Evolutionary conservation across 225 moss, liverwort and hornwort species (phyloP).

Genomic region (Polytrichum formosum): DNA sequence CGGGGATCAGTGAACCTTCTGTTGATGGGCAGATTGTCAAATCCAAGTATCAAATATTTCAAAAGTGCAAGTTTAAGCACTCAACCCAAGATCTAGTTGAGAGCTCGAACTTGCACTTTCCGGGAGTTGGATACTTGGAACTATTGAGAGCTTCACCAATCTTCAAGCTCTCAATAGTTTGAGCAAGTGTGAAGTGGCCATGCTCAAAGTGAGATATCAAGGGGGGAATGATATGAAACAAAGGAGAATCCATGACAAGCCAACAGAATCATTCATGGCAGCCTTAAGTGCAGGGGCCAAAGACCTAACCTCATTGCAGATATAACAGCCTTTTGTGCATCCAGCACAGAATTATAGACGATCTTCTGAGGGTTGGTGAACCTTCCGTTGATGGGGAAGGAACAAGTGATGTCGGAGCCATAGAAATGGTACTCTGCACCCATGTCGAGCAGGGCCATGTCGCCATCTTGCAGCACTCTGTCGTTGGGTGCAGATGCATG

Average conservation of each 20-base stretch:
- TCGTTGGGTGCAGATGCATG: conserved; percentile 93
- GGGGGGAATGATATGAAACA: too few relatives aligned
- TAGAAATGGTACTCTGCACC: conserved; percentile 93
- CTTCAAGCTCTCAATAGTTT: too few relatives aligned
- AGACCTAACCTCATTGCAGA: conserved; percentile 41
- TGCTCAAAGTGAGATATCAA: too few relatives aligned
- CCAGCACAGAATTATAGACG: conserved; percentile 75
- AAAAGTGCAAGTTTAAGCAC: too few relatives aligned
- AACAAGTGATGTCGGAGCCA: conserved; percentile 91
- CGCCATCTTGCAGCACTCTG: conserved; percentile 77
- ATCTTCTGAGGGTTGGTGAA: conserved; percentile 63
- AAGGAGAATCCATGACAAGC: too few relatives aligned
- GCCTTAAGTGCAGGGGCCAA: too few relatives aligned
- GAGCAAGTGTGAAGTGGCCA: too few relatives aligned
- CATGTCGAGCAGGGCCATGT: conserved; percentile 96
- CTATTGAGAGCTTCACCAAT: too few relatives aligned
- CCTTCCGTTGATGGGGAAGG: conserved; percentile 84
- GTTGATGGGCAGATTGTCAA: conserved; percentile 37
- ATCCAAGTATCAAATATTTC: too few relatives aligned
- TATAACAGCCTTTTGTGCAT: conserved; percentile 80
- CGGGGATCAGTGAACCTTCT: conserved; percentile 69
- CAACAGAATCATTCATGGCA: not conserved
- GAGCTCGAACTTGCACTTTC: too few relatives aligned
- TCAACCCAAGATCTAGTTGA: too few relatives aligned
- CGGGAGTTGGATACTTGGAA: too few relatives aligned